Base-by-base conservation (phyloP, 768 basidiomycete species). In the Suillus decipiens region DNA sequence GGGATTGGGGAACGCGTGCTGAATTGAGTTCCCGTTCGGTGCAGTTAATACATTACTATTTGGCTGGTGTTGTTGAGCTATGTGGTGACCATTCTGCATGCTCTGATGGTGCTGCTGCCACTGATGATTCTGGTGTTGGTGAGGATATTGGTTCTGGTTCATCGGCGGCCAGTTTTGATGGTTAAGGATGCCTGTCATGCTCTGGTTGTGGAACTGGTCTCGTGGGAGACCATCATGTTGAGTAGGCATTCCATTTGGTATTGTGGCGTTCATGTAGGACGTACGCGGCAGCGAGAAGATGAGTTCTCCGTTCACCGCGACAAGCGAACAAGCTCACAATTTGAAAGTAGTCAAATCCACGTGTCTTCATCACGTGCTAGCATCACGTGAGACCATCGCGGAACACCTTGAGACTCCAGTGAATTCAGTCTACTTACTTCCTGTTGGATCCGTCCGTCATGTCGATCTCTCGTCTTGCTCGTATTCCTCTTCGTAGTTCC, bases 21-120 rank as follows among this genome's bases (percentile, higher is more conserved):
- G 28, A 57, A 45, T 24, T 50, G 58, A 60, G 66, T 63, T 31
- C 55, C 17, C 64, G 59, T 61, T 61, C 41, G 53, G 8, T 17
- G 17, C 28, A 31, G 39, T 14, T 28, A 28, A 19, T 22, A 28
- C 24, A 5, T 33, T 33, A 19, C 19, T 11, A 53, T 12, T 53
- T 55, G 71, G 74, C 19, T 57, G 22, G 15, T 66, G 65, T 24
- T 67, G 59, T 60, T 70, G 71, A 68, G 59, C 63, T 70, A 28
- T 9, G 69, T 71, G 70, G n/a, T 70, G 72, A 43, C 75, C 77
- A 64, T 78, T 66, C 61, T 78, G 77, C 64, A 77, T 76, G 36
- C 70, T 68, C 50, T 73, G 75, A 58, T 75, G 75, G 65, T 74
- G 76, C 36, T 72, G 71, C 48, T 78, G 77, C 54, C 75, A 70